phyloP scores from a whole-genome alignment of 2,329 filamentous ascomycete genomes.

The Thielaviopsis cerberus region DNA sequence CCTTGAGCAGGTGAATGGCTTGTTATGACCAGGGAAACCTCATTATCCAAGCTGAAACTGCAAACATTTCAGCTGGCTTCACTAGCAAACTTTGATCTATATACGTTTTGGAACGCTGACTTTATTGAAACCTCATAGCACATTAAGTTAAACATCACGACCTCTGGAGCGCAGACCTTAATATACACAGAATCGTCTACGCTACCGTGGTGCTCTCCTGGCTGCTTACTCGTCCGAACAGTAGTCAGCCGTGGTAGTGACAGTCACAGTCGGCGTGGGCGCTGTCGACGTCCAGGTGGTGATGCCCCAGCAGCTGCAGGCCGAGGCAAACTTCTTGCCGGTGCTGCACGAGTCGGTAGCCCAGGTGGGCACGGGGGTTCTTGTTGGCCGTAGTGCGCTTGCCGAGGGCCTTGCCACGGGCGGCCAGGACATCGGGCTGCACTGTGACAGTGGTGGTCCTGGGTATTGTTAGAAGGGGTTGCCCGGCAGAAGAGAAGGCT shows the following conservation, averaged over 20 bases:
- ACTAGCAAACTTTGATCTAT: background rate
- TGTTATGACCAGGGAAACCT: background rate
- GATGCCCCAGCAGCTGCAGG: conserved; percentile 28
- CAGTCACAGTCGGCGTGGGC: conserved; percentile 22
- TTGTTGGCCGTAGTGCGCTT: conserved; percentile 19
- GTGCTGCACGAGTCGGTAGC: conserved; percentile 21
- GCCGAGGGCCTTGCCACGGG: conserved; percentile 16
- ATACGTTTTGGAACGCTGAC: background rate
- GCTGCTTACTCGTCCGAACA: conserved; percentile 19
- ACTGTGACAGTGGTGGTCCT: conserved; percentile 23
- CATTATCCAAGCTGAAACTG: background rate
- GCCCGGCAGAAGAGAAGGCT: background rate
- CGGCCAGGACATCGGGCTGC: conserved; percentile 18
- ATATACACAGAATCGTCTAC: background rate
- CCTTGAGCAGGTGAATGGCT: background rate
- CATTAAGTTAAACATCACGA: background rate
- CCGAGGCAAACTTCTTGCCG: conserved; percentile 22
- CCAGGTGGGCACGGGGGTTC: conserved; percentile 22
- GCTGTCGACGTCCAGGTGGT: conserved; percentile 22
- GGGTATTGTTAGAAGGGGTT: background rate
- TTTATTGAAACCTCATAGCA: background rate
- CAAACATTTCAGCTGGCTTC: background rate
- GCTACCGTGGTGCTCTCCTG: background rate
- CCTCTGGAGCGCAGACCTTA: background rate
- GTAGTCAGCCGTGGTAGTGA: conserved; percentile 25